Conservation (phyloP, 139 green algal genomes). For the Asterochloris sp. region DNA sequence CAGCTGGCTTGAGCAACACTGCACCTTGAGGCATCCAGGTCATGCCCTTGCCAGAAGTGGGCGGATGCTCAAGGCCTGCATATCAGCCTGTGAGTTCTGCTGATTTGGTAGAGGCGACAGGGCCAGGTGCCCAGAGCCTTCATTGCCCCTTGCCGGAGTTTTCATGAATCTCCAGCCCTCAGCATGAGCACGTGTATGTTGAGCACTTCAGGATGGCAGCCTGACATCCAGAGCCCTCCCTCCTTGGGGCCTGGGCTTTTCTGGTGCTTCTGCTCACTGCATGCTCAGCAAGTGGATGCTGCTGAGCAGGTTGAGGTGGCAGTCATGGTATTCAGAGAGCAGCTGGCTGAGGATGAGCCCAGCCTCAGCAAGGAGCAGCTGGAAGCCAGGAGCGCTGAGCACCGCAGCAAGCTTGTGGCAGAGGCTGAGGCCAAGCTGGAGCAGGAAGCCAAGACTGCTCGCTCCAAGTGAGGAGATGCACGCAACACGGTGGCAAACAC, state of each 20-base stretch:
- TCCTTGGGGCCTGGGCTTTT: background rate
- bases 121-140: background rate
- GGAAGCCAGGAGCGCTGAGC: slow-evolving; percentile 32
- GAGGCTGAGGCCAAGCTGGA: slow-evolving; percentile 32
- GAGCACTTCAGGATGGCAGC: background rate
- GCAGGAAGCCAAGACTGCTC: background rate
- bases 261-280: background rate
- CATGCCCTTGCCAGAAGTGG: too few species aligned
- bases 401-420: slow-evolving; percentile 43
- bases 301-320: slow-evolving; percentile 54
- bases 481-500: background rate
- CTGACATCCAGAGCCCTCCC: background rate
- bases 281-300: background rate
- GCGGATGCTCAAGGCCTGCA: too few species aligned
- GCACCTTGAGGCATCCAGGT: too few species aligned
- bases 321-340: slow-evolving; percentile 43
- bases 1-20: background rate
- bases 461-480: slow-evolving; percentile 8
- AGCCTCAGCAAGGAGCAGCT: slow-evolving; percentile 28
- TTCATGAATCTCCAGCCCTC: background rate
- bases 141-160: background rate
- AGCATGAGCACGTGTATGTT: background rate
- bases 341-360: slow-evolving; percentile 52
- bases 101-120: background rate
- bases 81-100: too few species aligned